Base-by-base conservation (phyloP, 2,329 filamentous ascomycete species). In the Colletotrichum australisinense region DNA sequence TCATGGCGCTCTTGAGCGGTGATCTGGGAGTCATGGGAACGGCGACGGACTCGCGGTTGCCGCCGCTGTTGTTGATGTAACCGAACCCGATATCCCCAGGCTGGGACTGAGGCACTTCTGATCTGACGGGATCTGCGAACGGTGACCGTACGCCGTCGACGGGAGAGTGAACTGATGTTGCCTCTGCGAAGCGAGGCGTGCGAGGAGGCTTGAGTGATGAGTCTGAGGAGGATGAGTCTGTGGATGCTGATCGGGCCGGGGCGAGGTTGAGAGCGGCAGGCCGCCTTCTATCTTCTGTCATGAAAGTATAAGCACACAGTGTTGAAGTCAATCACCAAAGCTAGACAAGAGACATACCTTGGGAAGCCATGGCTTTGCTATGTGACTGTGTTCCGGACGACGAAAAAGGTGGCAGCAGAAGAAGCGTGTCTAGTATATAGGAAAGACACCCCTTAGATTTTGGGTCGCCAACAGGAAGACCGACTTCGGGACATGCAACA, bases 41-140 rank as follows among this genome's bases (percentile, higher is more conserved):
- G 76, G 87, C 87, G 79, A 92, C 88, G 73, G 88, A 84, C 77
- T 92, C 86, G 81, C 86, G 84, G 84, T 86, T 81, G 60, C 26
- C 49, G 14, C 62, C 64, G 46, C 63, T 60, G 77, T 90, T 88
- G 80, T 90, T 88, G 80, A 98, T 93, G 85, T 98, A 98, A 81
- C 95, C 95, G 83, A 98, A 98, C 76, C 95, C 95, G 76, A 98
- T 90, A 84, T 98, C 95, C 72, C 92, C 94, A 38, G 95, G 93
- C 80, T 95, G 93, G 67, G 92, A 86, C 81, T 93, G 89, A 66
- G 89, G 86, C 77, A 87, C 84, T 81, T 90, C 86, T 56, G 88
- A 87, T 75, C 84, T 86, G 55, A 90, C 88, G 60, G 88, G 87
- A 75, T 92, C 88, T 77, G 87, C 86, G 78, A 93, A 93, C 9